Evolutionary conservation across 1,284 basidiomycete species (phyloP).

Genomic region (Sphagnurus paluster): DNA sequence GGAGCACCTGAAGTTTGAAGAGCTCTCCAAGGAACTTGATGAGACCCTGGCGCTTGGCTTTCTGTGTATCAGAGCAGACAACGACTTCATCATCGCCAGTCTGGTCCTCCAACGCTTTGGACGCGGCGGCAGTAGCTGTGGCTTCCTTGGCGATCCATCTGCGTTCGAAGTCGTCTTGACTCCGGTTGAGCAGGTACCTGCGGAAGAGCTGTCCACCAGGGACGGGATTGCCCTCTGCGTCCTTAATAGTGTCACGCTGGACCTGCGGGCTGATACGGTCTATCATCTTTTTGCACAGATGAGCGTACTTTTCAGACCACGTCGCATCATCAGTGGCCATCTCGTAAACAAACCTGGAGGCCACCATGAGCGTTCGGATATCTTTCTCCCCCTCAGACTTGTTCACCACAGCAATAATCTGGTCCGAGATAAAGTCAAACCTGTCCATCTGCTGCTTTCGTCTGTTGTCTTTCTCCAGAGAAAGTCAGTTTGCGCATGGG

Average conservation of each 20-base stretch:
- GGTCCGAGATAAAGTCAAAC: constrained; percentile 91
- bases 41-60: constrained; percentile 95
- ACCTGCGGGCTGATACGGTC: constrained; percentile 84
- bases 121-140: constrained; percentile 55
- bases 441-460: no score
- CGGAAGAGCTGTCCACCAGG: constrained; percentile 89
- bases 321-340: constrained; percentile 94
- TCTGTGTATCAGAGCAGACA: constrained; percentile 91
- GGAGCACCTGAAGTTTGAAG: constrained; percentile 95
- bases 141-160: constrained; percentile 78
- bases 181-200: constrained; percentile 88
- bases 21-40: constrained; percentile 98
- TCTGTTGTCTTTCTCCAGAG: no score
- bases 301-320: constrained; percentile 96
- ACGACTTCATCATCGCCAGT: constrained; percentile 68
- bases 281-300: constrained; percentile 91
- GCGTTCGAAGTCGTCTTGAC: constrained; percentile 93
- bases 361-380: constrained; percentile 90
- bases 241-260: constrained; percentile 81
- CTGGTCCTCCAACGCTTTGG: constrained; percentile 56
- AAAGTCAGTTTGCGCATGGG: no score
- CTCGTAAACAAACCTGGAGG: constrained; percentile 94
- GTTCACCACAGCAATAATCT: constrained; percentile 95
- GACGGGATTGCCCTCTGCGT: constrained; percentile 80
- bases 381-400: constrained; percentile 90